Evolutionary conservation across 176 grass and related monocot genomes (phyloP), one percentile per base, ranked within the genome.

Genomic region (bread wheat (Triticum aestivum)): DNA sequence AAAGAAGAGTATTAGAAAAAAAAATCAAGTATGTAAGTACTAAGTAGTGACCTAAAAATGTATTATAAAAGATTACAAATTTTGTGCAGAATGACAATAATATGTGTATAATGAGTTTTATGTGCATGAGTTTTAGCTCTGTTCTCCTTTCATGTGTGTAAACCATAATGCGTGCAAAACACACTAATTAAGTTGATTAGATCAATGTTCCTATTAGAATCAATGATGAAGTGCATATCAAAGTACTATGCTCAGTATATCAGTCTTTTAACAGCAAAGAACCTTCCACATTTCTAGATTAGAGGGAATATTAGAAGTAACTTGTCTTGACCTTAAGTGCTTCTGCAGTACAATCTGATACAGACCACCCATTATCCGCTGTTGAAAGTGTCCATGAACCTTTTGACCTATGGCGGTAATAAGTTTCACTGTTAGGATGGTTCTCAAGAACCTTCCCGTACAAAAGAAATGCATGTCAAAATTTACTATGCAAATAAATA

Each of bases 341-440:
- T 80, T 90, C 89, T 3, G 79, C 82, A 6, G 86, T 93, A 73
- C 86, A 91, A 76, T 91, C 89, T 47, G 89, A 88, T 59, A 88
- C 77, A 17, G 75, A 82, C 83, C 89, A 93, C 10, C 92, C 92
- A 39, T 88, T 90, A 77, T 93, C 92, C 6, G 79, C 39, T 65
- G 92, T 91, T 29, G 92, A 93, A 58, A 91, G 87, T 65, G 92
- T 85, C 89, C 92, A 93, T 38, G 89, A 87, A 83, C 91, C 91
- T 88, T 90, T 90, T 0, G 91, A 86, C 17, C 69, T 79, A 85
- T 93, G 91, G 23, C 88, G 91, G 44, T 90, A 93, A 39, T 79
- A 85, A 54, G 38, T 10, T 82, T 88, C 29, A 0, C 79, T 49
- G 3, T 87, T 29, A 54, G 78, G 73, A 85, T 81, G 89, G 29